These are phyloP conservation scores for Didymella segeticola DNA, from an alignment of 2,329 filamentous ascomycete species.

Conservation along the genomic window DNA sequence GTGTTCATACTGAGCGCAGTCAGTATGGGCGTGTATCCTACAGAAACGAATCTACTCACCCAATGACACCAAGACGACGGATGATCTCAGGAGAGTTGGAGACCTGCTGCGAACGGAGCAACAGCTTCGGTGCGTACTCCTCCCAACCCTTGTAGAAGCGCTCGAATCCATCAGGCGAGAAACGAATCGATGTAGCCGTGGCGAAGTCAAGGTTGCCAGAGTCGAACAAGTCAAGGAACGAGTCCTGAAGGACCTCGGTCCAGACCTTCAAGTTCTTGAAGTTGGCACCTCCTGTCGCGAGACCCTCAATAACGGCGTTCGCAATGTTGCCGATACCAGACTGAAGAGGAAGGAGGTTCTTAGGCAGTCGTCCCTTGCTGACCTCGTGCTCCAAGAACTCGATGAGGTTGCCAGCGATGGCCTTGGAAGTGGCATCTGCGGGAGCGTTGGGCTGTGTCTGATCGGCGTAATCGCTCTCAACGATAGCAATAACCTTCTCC, in stretches of 20 bases:
- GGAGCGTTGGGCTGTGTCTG: constrained; percentile 76
- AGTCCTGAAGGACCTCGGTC: constrained; percentile 93
- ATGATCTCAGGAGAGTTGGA: constrained; percentile 93
- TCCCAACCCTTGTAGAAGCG: constrained; percentile 91
- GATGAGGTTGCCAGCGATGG: constrained; percentile 81
- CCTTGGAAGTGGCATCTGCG: constrained; percentile 73
- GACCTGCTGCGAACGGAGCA: constrained; percentile 85
- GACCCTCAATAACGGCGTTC: constrained; percentile 86
- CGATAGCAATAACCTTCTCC: constrained; percentile 81
- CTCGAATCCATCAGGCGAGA: constrained; percentile 89
- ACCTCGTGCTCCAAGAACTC: constrained; percentile 90
- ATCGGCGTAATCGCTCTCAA: constrained; percentile 86
- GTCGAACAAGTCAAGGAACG: constrained; percentile 92
- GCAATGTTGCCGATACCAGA: constrained; percentile 93
- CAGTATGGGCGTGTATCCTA: background rate
- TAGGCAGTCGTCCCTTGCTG: constrained; percentile 74
- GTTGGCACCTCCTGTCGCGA: constrained; percentile 73
- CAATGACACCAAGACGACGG: constrained; percentile 82
- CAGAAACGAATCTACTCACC: background rate
- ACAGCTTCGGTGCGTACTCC: constrained; percentile 77
- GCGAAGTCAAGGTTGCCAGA: constrained; percentile 86
- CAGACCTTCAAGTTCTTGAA: constrained; percentile 90
- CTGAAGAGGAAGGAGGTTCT: constrained; percentile 80
- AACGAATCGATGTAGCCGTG: constrained; percentile 87
- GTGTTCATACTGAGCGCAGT: constrained; percentile 77